These are phyloP conservation scores for Carex arenaria DNA, from an alignment of 202 grass and related monocot genomes.

Conservation along the genomic window DNA sequence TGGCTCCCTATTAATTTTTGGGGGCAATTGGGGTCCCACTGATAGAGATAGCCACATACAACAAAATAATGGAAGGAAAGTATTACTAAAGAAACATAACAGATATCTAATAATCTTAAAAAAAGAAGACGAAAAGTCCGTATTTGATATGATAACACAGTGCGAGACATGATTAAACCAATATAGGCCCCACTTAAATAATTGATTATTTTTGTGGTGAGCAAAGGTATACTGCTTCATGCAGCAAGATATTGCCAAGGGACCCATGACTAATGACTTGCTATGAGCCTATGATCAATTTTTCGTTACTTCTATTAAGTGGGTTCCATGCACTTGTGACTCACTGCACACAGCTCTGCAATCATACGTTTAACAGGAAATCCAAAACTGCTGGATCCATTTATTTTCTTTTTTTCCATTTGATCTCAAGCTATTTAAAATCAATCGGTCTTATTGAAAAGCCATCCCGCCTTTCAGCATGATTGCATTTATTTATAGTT, in stretches of 20 bases:
- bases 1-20: slow-evolving; percentile 10
- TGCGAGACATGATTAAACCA: not conserved
- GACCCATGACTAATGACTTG: not conserved
- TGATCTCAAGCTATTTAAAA: not conserved
- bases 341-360: not conserved
- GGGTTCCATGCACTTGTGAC: not conserved
- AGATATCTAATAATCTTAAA: not conserved
- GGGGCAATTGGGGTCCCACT: not conserved
- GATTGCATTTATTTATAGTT: slow-evolving; percentile 5
- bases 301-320: not conserved
- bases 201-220: not conserved
- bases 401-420: not conserved
- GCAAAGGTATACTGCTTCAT: not conserved
- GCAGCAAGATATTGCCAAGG: not conserved
- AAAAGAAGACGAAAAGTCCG: slow-evolving; percentile 1
- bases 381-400: not conserved
- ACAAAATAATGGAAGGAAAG: slow-evolving; percentile 18
- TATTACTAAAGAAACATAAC: not conserved
- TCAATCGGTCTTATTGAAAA: not conserved
- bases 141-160: not conserved
- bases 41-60: slow-evolving; percentile 14
- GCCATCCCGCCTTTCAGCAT: slow-evolving; percentile 1
- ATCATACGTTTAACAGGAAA: not conserved
- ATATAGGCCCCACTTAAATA: not conserved
- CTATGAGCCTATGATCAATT: not conserved